These are phyloP conservation scores for Penicillium corylophilum DNA, from an alignment of 2,329 filamentous ascomycete species.

Conservation along the genomic window DNA sequence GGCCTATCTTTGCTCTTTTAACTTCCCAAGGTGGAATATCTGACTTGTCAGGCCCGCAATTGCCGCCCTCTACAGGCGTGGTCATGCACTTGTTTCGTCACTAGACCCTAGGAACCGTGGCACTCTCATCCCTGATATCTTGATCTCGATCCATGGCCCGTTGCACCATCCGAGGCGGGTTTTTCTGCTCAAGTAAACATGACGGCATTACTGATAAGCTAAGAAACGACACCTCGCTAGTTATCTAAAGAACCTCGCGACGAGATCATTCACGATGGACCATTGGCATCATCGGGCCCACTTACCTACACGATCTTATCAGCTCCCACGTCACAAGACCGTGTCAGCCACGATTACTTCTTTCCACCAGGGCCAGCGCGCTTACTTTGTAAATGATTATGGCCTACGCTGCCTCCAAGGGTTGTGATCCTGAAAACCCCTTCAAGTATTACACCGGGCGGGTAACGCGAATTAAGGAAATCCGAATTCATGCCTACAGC, in stretches of 20 bases:
- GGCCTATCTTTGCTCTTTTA: neutral
- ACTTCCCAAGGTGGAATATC: neutral
- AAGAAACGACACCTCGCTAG: no score
- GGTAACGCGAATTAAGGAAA: neutral
- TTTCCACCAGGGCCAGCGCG: neutral
- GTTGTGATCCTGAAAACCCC: no score
- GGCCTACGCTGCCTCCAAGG: neutral
- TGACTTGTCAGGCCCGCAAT: neutral
- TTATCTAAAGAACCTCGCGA: neutral
- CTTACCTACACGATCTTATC: neutral
- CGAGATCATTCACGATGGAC: neutral
- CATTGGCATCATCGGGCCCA: neutral
- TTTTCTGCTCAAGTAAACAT: neutral
- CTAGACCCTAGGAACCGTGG: neutral
- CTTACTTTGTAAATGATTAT: neutral
- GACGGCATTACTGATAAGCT: neutral
- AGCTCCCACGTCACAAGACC: neutral
- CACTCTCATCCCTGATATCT: neutral
- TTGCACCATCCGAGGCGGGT: no score
- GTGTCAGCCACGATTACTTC: neutral
- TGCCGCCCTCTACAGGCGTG: neutral
- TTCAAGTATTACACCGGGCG: neutral
- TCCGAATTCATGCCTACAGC: neutral
- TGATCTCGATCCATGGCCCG: no score
- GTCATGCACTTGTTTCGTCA: neutral